Conservation (phyloP, 352 stramenopile genomes). For the Globisporangium paddicum region DNA sequence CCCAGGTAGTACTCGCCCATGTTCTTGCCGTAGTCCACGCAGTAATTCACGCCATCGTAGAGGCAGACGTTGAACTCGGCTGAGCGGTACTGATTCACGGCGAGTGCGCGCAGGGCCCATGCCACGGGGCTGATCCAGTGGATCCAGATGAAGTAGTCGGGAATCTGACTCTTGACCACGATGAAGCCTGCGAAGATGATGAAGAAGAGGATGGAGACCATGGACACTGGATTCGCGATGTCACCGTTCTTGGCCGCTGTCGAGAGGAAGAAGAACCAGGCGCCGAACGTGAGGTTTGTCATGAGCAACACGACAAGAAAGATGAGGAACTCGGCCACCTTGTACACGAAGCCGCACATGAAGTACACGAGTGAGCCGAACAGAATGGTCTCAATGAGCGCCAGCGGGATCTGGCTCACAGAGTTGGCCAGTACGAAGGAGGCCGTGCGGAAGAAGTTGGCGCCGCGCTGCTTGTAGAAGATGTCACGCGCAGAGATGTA, state of each 20-base stretch:
- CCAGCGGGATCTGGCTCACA: too few species aligned
- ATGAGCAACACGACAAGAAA: not conserved
- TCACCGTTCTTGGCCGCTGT: too few species aligned
- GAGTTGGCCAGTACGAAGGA: too few species aligned
- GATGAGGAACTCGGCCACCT: not conserved
- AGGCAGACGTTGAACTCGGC: not conserved
- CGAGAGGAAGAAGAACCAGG: not conserved
- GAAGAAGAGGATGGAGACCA: constrained; percentile 15
- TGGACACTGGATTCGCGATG: not conserved
- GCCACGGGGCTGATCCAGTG: constrained; percentile 30
- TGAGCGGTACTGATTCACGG: constrained; percentile 6
- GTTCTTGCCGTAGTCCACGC: not conserved
- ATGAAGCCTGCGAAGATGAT: constrained; percentile 27
- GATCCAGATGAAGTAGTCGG: constrained; percentile 23
- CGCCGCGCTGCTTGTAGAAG: too few species aligned
- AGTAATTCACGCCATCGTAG: constrained; percentile 16
- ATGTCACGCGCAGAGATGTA: too few species aligned
- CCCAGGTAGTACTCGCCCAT: constrained; percentile 29
- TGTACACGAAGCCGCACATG: too few species aligned
- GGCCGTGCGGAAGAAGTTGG: too few species aligned
- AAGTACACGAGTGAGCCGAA: too few species aligned
- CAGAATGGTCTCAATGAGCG: too few species aligned
- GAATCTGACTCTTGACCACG: too few species aligned
- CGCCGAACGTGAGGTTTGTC: constrained; percentile 1
- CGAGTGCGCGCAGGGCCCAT: constrained; percentile 13